Percentiles rank a stretch among this genome's conserved stretches.
These are phyloP conservation scores for Chaetothyriales sp. DNA, from an alignment of 2,329 filamentous ascomycete species.

Conservation along the genomic window DNA sequence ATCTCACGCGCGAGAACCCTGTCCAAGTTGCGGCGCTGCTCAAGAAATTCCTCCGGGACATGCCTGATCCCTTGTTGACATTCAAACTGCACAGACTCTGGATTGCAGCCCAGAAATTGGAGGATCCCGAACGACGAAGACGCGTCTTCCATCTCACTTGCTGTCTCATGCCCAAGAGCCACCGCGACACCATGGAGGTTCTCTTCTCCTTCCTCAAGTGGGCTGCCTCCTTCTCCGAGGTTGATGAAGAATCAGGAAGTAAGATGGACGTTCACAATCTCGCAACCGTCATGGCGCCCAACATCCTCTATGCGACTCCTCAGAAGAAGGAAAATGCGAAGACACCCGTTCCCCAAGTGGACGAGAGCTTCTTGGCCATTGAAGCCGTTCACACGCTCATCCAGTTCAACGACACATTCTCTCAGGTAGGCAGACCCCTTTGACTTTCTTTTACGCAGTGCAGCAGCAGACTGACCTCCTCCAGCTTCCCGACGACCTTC, in stretches of 20 bases:
- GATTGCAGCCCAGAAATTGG: conserved; percentile 76
- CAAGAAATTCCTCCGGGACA: conserved; percentile 86
- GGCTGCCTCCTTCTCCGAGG: conserved; percentile 91
- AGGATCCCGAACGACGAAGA: conserved; percentile 64
- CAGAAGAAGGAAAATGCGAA: conserved; percentile 31
- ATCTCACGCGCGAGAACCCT: conserved; percentile 74
- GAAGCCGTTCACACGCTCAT: conserved; percentile 86
- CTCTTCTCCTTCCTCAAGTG: conserved; percentile 93
- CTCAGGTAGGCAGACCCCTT: conserved; percentile 63
- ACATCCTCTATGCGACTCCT: conserved; percentile 58
- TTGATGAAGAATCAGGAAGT: conserved; percentile 90
- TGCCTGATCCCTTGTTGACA: conserved; percentile 87
- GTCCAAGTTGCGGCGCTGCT: conserved; percentile 86
- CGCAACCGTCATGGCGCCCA: conserved; percentile 91
- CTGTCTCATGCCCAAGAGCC: conserved; percentile 79
- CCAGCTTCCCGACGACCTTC: conserved; percentile 84
- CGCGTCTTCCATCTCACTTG: conserved; percentile 80
- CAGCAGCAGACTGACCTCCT: conserved; percentile 1
- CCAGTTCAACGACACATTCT: conserved; percentile 88
- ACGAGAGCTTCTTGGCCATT: conserved; percentile 83
- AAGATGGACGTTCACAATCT: conserved; percentile 99
- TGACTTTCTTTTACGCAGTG: conserved; percentile 1
- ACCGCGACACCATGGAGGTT: conserved; percentile 88
- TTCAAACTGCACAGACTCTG: conserved; percentile 88
- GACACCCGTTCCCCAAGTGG: conserved; percentile 54